Percentiles rank a stretch among this genome's conserved stretches.
These are phyloP conservation scores for Mycena latifolia DNA, from an alignment of 768 basidiomycete species.

Conservation along the genomic window DNA sequence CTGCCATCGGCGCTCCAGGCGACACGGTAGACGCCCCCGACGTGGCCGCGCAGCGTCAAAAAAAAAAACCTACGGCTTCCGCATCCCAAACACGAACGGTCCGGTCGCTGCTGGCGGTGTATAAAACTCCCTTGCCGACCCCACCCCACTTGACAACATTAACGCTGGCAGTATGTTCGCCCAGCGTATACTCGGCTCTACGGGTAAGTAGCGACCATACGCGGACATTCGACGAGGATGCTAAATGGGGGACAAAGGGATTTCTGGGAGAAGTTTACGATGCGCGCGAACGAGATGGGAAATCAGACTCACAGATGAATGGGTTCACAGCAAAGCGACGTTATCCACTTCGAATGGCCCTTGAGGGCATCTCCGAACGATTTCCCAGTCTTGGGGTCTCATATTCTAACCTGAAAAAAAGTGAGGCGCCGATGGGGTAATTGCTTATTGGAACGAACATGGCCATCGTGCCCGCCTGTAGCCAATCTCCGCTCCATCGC, in stretches of 20 bases:
- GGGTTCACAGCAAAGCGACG: conserved; percentile 95
- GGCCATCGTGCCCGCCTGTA: conserved; percentile 94
- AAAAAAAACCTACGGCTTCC: conserved; percentile 65
- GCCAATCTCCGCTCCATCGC: conserved; percentile 91
- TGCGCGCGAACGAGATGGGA: conserved; percentile 3
- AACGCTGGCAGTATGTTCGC: conserved; percentile 94
- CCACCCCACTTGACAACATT: conserved; percentile 98
- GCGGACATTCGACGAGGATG: conserved; percentile 96
- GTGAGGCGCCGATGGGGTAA: conserved; percentile 7
- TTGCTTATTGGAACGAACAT: conserved; percentile 60
- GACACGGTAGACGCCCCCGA: conserved; percentile 93
- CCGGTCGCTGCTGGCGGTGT: conserved; percentile 95
- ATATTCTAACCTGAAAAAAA: conserved; percentile 73
- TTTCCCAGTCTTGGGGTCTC: conserved; percentile 95
- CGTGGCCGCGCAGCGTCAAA: conserved; percentile 87
- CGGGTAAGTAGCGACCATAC: conserved; percentile 88
- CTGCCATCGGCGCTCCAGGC: conserved; percentile 96
- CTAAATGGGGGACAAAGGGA: conserved; percentile 81
- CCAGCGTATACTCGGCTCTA: conserved; percentile 83
- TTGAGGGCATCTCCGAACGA: conserved; percentile 89
- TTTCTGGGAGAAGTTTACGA: conserved; percentile 63
- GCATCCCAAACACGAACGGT: conserved; percentile 97
- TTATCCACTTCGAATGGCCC: conserved; percentile 98
- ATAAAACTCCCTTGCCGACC: conserved; percentile 85
- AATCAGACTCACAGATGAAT: conserved; percentile 79